A percentile compares a stretch with the other conserved stretches of the same genome.
Evolutionary conservation across 2,329 filamentous ascomycete genomes (phyloP).

Genomic region (Botrytis aclada): DNA sequence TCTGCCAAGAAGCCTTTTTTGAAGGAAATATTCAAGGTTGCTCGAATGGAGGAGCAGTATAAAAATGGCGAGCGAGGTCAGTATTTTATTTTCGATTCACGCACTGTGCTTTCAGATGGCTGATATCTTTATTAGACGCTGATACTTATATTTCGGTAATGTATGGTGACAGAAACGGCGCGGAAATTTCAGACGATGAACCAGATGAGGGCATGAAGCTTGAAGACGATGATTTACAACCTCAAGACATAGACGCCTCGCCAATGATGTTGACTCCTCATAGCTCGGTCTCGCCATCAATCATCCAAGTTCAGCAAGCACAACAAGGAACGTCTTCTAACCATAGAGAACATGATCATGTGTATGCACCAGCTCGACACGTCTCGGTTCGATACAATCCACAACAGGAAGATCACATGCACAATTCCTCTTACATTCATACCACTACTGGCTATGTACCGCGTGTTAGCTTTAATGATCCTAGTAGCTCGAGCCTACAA

Average conservation of each 20-base stretch:
- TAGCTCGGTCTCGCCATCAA: not conserved
- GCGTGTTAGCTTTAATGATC: conserved; percentile 21
- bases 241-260: conserved; percentile 29
- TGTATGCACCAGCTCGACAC: conserved; percentile 16
- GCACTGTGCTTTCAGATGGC: not conserved
- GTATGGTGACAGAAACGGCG: conserved; percentile 25
- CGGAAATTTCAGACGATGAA: conserved; percentile 28
- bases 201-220: conserved; percentile 24
- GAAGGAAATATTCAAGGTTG: conserved; percentile 61
- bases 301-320: conserved; percentile 20
- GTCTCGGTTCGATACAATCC: not conserved
- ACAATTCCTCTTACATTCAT: conserved; percentile 8
- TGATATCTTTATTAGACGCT: conserved; percentile 20
- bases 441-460: conserved; percentile 1
- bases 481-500: conserved; percentile 24
- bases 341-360: conserved; percentile 21
- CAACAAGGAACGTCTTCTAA: not conserved
- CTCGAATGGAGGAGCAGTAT: conserved; percentile 54
- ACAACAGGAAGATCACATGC: conserved; percentile 8
- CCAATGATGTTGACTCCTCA: conserved; percentile 22
- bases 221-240: conserved; percentile 30
- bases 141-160: conserved; percentile 26
- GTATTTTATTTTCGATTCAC: conserved; percentile 22
- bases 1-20: conserved; percentile 53
- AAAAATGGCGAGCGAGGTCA: conserved; percentile 56